Conservation (phyloP, 2,329 filamentous ascomycete species). For the Fonsecaea monophora region DNA sequence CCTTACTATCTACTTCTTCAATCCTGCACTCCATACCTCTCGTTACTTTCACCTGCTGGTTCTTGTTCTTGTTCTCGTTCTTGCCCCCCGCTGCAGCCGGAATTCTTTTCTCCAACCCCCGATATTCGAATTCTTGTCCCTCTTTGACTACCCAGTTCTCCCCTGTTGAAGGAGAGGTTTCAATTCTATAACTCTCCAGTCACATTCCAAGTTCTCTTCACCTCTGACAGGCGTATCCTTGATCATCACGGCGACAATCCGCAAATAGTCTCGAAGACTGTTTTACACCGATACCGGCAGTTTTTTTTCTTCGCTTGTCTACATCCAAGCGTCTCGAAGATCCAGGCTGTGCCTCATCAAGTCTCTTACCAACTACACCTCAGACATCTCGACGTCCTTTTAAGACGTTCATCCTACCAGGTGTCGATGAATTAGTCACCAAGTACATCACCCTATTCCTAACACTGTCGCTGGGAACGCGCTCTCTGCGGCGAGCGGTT, state of each 20-base stretch:
- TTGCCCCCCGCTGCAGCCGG: slow-evolving; percentile 8
- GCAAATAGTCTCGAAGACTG: neutral
- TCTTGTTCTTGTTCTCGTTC: slow-evolving; percentile 6
- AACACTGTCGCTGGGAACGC: neutral
- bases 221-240: slow-evolving; percentile 20
- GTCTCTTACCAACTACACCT: neutral
- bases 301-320: neutral
- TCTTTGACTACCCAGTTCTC: neutral
- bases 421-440: slow-evolving; percentile 11
- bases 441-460: neutral
- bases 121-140: neutral
- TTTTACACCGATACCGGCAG: slow-evolving; percentile 10
- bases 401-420: neutral
- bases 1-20: slow-evolving; percentile 16
- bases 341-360: neutral
- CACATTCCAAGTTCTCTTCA: slow-evolving; percentile 20
- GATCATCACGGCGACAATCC: slow-evolving; percentile 6
- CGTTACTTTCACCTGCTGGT: slow-evolving; percentile 3
- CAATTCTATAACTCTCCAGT: neutral
- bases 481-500: neutral
- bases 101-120: slow-evolving; percentile 2
- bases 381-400: neutral
- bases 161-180: neutral
- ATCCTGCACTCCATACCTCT: neutral
- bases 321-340: neutral